Evolutionary conservation across 2,329 filamentous ascomycete species (phyloP), one percentile per base, ranked within the genome.

Genomic region (Stachybotrys echinatus): DNA sequence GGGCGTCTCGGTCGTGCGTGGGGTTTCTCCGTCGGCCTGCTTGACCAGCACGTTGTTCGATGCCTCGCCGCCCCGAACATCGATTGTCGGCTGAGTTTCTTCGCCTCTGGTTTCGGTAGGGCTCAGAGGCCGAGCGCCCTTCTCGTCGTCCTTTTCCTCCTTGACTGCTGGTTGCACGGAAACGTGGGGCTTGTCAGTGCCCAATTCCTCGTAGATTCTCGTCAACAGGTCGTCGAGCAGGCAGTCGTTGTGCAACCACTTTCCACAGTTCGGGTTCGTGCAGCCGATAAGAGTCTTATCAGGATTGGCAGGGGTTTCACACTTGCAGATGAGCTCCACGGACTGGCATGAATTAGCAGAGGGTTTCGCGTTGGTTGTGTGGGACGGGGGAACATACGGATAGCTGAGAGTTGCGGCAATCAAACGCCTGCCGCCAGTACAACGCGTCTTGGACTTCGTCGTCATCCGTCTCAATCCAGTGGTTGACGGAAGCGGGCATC

Each of bases 391-490:
- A 19, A 45, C 79, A 58, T 72, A 84, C 82, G 47, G 81, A 83
- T 21, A 85, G 72, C 54, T 82, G 77, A 50, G 75, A 68, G 31
- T 73, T 81, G 42, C 75, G 69, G 48, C 79, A 74, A 56, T 86
- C 79, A 23, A 82, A 77, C 0, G 79, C 81, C 59, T 87, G 83
- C 19, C 83, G 71, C 81, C 83, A 87, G 60, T 84, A 86, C 4
- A 85, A 66, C 14, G 74, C 77, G 50, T 75, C 71, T 51, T 81
- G 76, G 1, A 81, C 73, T 56, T 84, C 79, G 17, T 84, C 80
- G 50, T 89, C 84, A 52, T 87, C 80, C 22, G 80, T 71, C 58
- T 91, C 87, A 39, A 83, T 77, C 83, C 86, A 89, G 57, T 87
- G 79, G 51, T 80, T 78, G 18, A 89, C 81, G 5, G 74, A 71